phyloP scores from a whole-genome alignment of 371 early-diverging fungal genomes.

The Fennellomyces sp. region DNA sequence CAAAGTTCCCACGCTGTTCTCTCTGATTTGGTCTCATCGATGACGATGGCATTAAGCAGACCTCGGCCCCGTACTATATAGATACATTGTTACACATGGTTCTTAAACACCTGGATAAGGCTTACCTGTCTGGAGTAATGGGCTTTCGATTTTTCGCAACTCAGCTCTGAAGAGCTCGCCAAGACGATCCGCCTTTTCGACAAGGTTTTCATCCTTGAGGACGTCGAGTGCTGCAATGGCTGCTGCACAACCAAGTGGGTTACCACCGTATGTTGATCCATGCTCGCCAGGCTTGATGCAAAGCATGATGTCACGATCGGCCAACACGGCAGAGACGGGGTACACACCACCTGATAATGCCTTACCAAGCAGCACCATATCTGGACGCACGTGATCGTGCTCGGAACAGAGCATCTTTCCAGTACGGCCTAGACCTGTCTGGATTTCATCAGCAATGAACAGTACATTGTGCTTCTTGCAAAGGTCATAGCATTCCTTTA shows the following conservation, averaged over 20 bases:
- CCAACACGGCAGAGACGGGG: conserved; percentile 93
- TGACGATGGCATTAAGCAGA: conserved; percentile 94
- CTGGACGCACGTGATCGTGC: conserved; percentile 89
- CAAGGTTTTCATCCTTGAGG: conserved; percentile 91
- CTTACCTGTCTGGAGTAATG: conserved; percentile 70
- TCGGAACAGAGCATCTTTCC: conserved; percentile 94
- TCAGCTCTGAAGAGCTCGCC: conserved; percentile 86
- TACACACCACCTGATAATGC: conserved; percentile 95
- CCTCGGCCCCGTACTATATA: conserved; percentile 90
- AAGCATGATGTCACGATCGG: conserved; percentile 89
- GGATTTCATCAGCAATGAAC: conserved; percentile 97
- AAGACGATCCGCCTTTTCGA: conserved; percentile 73
- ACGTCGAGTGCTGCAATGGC: conserved; percentile 95
- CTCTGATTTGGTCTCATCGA: conserved; percentile 81
- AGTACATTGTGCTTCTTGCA: conserved; percentile 97
- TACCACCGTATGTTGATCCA: conserved; percentile 97
- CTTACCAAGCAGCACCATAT: conserved; percentile 94
- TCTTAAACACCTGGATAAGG: neutral
- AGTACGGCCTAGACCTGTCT: conserved; percentile 96
- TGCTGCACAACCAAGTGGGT: conserved; percentile 93
- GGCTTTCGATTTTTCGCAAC: conserved; percentile 73
- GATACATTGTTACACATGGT: neutral
- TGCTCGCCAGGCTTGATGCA: conserved; percentile 96
- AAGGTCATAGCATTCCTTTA: conserved; percentile 79
- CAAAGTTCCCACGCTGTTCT: conserved; percentile 98